Base-by-base conservation (phyloP, 768 basidiomycete genomes). In the Termitomyces bulborhizus region DNA sequence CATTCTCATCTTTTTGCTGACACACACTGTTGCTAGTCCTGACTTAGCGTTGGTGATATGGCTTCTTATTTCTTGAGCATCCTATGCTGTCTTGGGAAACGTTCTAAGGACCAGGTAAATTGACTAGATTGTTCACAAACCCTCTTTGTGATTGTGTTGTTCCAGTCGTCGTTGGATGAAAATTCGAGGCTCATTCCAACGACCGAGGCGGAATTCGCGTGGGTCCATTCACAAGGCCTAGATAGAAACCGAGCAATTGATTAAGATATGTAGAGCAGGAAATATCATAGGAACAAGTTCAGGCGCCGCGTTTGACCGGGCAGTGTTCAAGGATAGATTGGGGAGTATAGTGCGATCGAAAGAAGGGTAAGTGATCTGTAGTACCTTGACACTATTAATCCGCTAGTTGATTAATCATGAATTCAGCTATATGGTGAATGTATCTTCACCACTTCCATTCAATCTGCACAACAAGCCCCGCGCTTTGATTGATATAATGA, bases 351-450 rank as follows among this genome's bases (percentile, higher is more conserved):
- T 85, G 29, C 79, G 79, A 13, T 68, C 79, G 1, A 83, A 82
- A 66, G 81, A 83, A 69, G 76, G 79, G 83, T 81, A 46, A 59
- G 78, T 46, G 29, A 15, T 11, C 7, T 16, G 13, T 24, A 29
- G 13, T 40, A 15, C 13, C 40, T 26, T 26, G 7, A 9, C 6
- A 11, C 15, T 16, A 40, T 9, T 5, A 18, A 46, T 40, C 31
- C 42, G 11, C n/a, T 4, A 29, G 21, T n/a, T n/a, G 15, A 37
- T 27, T 3, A 8, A 26, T 32, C 46, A 44, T 40, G 21, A 24
- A 43, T 51, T 32, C 37, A 41, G 37, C 34, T 60, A 85, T 72
- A 85, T 85, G 83, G 82, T 85, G 58, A 84, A 83, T 53, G 76
- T 85, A 8, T 76, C 77, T 53, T 75, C 78, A 1, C 72, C 72